Conservation (phyloP, 345 rosid genomes). For the Eucalyptus erythrocorys region DNA sequence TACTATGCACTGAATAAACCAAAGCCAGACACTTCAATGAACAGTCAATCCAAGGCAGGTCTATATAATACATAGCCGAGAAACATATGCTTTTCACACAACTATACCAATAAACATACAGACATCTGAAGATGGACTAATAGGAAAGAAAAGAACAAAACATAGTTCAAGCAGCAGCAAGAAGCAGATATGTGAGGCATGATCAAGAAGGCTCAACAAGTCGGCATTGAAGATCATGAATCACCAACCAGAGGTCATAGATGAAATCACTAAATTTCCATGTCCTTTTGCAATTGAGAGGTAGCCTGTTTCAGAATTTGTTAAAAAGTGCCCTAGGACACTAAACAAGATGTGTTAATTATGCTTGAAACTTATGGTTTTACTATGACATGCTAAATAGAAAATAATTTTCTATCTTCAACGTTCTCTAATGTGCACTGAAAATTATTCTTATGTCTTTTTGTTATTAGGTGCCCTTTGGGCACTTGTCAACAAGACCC, state of each 20-base stretch:
- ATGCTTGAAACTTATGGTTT: not conserved
- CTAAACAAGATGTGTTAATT: not conserved
- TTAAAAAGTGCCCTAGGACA: not conserved
- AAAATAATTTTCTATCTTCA: not conserved
- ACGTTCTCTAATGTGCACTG: not conserved
- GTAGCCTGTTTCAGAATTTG: not conserved
- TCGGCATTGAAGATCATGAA: not conserved
- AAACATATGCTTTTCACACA: not conserved
- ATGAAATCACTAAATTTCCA: not conserved
- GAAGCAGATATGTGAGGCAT: not conserved
- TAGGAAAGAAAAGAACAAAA: not conserved
- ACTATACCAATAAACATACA: not conserved
- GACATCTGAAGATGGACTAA: not conserved
- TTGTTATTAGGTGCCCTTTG: not conserved
- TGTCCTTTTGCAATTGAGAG: not conserved
- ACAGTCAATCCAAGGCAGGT: not conserved
- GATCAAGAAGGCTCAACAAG: not conserved
- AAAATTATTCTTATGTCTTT: not conserved
- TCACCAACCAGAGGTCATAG: not conserved
- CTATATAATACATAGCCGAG: not conserved
- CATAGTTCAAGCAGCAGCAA: not conserved
- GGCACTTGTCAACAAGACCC: not conserved
- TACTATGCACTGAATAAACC: slow-evolving; percentile 75
- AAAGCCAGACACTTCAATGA: not conserved
- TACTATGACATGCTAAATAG: not conserved